Percentiles rank a stretch among this genome's conserved stretches.
phyloP scores from a whole-genome alignment of 2,329 filamentous ascomycete species.

The Stemphylium beticola region DNA sequence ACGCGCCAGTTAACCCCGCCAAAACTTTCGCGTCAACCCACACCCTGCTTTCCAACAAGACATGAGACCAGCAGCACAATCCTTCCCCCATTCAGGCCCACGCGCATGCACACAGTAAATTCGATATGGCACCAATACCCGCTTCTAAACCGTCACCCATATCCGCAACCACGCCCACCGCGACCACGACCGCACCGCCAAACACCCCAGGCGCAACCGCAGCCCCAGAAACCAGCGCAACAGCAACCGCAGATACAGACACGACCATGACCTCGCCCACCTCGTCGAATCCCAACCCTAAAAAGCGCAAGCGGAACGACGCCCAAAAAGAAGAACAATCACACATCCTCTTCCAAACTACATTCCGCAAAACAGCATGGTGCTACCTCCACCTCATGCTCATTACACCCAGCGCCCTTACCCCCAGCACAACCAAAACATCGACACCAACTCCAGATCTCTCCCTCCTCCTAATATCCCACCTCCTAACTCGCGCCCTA shows the following conservation, averaged over 20 bases:
- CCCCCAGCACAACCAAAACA: neutral
- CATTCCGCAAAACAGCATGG: conserved; percentile 49
- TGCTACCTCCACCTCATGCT: conserved; percentile 53
- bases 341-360: conserved; percentile 43
- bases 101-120: neutral
- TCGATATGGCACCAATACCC: neutral
- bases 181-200: no score
- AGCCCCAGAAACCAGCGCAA: neutral
- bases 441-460: neutral
- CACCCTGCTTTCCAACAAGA: no score
- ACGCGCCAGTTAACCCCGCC: conserved; percentile 30
- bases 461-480: conserved; percentile 67
- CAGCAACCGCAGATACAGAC: neutral
- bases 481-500: conserved; percentile 69
- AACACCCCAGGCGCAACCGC: neutral
- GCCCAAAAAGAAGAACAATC: neutral
- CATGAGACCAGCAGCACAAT: neutral
- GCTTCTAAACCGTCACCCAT: rapidly evolving
- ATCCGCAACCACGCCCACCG: neutral
- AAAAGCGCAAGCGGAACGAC: conserved; percentile 24
- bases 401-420: conserved; percentile 17
- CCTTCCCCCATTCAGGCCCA: neutral
- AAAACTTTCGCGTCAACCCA: conserved; percentile 26
- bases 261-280: neutral
- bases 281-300: neutral